These are phyloP conservation scores for Tetrahymena elliotti DNA, from an alignment of 73 alveolate genomes.

Conservation along the genomic window DNA sequence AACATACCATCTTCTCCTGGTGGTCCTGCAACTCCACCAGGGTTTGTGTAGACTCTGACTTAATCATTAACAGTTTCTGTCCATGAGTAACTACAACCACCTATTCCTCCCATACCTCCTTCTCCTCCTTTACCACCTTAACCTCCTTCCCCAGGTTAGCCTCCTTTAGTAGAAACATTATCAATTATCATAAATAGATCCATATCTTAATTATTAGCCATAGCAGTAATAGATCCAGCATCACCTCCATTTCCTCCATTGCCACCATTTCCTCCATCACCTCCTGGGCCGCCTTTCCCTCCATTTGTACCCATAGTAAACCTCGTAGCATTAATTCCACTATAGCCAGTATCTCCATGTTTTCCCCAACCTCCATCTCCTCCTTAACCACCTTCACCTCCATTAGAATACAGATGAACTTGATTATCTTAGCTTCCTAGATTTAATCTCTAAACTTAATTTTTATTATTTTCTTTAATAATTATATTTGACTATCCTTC, in stretches of 20 bases:
- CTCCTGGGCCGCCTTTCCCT: neutral
- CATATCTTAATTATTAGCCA: neutral
- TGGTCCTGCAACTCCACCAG: neutral
- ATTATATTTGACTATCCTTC: neutral
- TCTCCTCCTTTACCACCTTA: neutral
- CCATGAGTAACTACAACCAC: neutral
- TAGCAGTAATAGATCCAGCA: neutral
- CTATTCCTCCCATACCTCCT: neutral
- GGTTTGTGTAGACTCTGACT: neutral
- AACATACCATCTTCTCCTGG: neutral
- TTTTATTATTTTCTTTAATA: neutral
- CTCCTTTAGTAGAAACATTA: neutral
- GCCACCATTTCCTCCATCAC: neutral
- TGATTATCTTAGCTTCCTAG: neutral
- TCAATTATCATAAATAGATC: neutral
- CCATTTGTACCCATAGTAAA: neutral
- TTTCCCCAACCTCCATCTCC: neutral
- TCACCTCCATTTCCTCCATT: neutral
- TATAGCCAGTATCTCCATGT: neutral
- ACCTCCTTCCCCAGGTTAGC: neutral
- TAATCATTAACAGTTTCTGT: neutral
- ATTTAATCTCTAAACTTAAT: too few relatives aligned
- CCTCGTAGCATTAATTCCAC: neutral
- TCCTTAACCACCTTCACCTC: neutral
- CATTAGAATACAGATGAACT: neutral